Percentiles rank a stretch among this genome's conserved stretches.
phyloP scores from a whole-genome alignment of 768 basidiomycete genomes.

The Pisolithus albus region DNA sequence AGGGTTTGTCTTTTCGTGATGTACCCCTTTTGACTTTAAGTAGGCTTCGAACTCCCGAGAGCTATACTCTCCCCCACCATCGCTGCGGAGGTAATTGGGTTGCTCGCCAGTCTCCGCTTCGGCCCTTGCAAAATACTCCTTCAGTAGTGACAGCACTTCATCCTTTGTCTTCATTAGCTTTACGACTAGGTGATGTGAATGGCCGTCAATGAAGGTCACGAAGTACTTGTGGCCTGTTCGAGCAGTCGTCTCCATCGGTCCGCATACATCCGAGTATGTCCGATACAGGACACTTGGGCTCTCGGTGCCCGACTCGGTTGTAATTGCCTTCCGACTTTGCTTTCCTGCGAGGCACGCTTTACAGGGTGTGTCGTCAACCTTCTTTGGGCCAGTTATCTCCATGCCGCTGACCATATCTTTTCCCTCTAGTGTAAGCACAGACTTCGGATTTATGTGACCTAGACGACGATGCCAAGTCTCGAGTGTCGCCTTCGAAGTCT shows the following conservation, averaged over 20 bases:
- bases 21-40: no score
- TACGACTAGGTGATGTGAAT: slow-evolving; percentile 11
- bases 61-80: no score
- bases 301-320: slow-evolving; percentile 2
- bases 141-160: slow-evolving; percentile 7
- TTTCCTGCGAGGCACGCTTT: slow-evolving; percentile 20
- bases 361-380: slow-evolving; percentile 4
- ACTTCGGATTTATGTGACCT: background rate
- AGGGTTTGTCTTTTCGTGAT: background rate
- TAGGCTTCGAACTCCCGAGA: no score
- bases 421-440: background rate
- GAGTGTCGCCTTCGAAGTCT: background rate
- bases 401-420: slow-evolving; percentile 6
- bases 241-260: slow-evolving; percentile 9
- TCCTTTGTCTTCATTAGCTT: slow-evolving; percentile 3
- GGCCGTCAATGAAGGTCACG: slow-evolving; percentile 15
- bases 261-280: slow-evolving; percentile 16
- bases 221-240: slow-evolving; percentile 11
- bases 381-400: background rate
- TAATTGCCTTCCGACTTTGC: slow-evolving; percentile 10
- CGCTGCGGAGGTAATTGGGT: no score
- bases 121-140: slow-evolving; percentile 6
- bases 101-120: slow-evolving; percentile 10
- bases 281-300: background rate
- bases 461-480: slow-evolving; percentile 1